Percentiles rank a stretch among this genome's conserved stretches.
phyloP scores from a whole-genome alignment of 345 rosid genomes.

The Populus euphratica region DNA sequence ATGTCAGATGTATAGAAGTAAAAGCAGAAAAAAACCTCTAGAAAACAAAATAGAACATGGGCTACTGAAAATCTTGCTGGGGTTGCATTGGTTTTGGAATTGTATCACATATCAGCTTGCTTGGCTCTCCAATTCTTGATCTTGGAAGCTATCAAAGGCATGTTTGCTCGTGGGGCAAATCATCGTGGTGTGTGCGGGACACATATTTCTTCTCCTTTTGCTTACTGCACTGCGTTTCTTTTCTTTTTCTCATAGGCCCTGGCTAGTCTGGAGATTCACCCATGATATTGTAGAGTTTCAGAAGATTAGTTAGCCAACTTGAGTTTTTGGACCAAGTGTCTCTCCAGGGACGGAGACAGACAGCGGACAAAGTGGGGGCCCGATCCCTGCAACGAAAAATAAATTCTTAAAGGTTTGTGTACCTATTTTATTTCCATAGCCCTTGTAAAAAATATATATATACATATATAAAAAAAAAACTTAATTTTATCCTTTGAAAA shows the following conservation, averaged over 20 bases:
- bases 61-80: constrained; percentile 18
- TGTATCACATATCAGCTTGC: not conserved
- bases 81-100: constrained; percentile 10
- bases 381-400: too few species aligned
- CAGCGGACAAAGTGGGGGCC: too few species aligned
- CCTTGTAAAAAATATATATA: too few species aligned
- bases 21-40: not conserved
- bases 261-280: too few species aligned
- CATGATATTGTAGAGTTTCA: not conserved
- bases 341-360: too few species aligned
- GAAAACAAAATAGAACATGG: constrained; percentile 1
- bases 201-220: not conserved
- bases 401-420: too few species aligned
- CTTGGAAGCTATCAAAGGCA: not conserved
- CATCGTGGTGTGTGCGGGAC: not conserved
- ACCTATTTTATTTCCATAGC: too few species aligned
- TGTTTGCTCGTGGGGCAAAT: not conserved
- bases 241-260: not conserved
- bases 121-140: not conserved
- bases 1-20: not conserved
- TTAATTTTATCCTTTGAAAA: too few species aligned
- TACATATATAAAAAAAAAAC: too few species aligned
- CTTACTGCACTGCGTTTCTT: not conserved
- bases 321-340: constrained; percentile 17
- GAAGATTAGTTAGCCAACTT: not conserved